Base-by-base conservation (phyloP, 148 eudicot genomes). In the Pharnaceum exiguum region DNA sequence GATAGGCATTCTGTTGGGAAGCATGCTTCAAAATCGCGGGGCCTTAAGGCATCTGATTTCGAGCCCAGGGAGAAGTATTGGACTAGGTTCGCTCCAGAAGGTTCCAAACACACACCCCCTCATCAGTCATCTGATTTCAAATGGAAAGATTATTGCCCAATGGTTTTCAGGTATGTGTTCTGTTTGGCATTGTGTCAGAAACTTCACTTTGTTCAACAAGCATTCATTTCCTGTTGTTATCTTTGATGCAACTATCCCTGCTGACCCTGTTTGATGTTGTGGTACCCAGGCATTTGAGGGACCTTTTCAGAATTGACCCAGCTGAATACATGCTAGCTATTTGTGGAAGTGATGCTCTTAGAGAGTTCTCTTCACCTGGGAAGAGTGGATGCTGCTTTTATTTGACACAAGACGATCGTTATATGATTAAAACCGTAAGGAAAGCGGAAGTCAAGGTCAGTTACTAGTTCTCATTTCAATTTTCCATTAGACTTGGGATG, bases 271-370 rank as follows among this genome's bases (percentile, higher is more conserved):
- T 47, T 32, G 24, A 25, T 10, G 4, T 30, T 57, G 50, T 63
- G 32, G 24, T 46, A 55, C 69, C 26, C 62, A 87, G 95, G 69
- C 76, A 79, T 62, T 76, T 87, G 56, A 81, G 95, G 73, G 79
- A 87, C 50, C 59, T 77, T 40, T 84, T 87, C 65, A 74, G 74
- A 59, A 78, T 82, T 44, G 90, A 87, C 75, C 85, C 87, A 45
- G 95, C 95, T 1, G 90, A 87, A 75, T 87, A 87, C 69, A 87
- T 87, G 95, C 37, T 87, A 65, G 88, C 95, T 29, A 84, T 87
- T 37, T 87, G 95, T 66, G 95, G 90, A 57, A 79, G 82, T 68
- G 95, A 84, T 73, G 95, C 90, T 48, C 72, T 87, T 5, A 68
- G 95, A 62, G 90, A 84, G 65, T 80, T 87, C 46, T 87, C 90